phyloP scores from a whole-genome alignment of 257 asterid genomes.

The Scutellaria baicalensis region DNA sequence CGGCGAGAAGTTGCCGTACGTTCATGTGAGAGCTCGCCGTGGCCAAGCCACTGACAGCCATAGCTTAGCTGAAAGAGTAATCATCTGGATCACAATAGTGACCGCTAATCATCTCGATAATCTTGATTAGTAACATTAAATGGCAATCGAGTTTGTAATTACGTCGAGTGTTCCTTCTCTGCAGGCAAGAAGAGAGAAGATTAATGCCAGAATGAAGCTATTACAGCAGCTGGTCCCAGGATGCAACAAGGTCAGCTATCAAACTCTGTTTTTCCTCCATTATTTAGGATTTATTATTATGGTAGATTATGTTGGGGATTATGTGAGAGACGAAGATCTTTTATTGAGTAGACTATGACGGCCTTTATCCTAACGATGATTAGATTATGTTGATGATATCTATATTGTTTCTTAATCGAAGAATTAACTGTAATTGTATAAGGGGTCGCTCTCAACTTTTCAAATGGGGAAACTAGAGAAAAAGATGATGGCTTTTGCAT shows the following conservation, averaged over 20 bases:
- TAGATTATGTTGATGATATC: not conserved
- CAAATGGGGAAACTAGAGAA: conserved; percentile 16
- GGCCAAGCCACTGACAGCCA: conserved; percentile 99
- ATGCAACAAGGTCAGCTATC: conserved; percentile 84
- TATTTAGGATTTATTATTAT: not conserved
- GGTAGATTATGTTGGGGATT: conserved; percentile 5
- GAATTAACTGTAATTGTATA: not conserved
- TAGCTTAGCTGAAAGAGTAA: conserved; percentile 97
- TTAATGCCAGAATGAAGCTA: conserved; percentile 92
- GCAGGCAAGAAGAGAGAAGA: conserved; percentile 99
- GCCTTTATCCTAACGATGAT: conserved; percentile 9
- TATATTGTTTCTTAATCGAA: conserved; percentile 10
- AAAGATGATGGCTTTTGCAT: conserved; percentile 46
- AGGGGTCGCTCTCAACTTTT: conserved; percentile 46
- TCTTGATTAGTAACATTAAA: conserved; percentile 12
- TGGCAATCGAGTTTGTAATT: conserved; percentile 12
- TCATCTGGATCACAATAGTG: conserved; percentile 11
- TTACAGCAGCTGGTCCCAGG: conserved; percentile 99
- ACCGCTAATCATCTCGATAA: conserved; percentile 15
- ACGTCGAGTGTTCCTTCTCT: not conserved
- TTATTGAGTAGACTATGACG: conserved; percentile 1
- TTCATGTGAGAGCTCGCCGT: conserved; percentile 92
- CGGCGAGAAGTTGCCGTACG: conserved; percentile 67
- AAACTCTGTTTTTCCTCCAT: conserved; percentile 1
- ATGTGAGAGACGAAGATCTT: not conserved